Evolutionary conservation across 306 rosid species (phyloP), one percentile per base, ranked within the genome.

Genomic region (Begonia fuchsioides): DNA sequence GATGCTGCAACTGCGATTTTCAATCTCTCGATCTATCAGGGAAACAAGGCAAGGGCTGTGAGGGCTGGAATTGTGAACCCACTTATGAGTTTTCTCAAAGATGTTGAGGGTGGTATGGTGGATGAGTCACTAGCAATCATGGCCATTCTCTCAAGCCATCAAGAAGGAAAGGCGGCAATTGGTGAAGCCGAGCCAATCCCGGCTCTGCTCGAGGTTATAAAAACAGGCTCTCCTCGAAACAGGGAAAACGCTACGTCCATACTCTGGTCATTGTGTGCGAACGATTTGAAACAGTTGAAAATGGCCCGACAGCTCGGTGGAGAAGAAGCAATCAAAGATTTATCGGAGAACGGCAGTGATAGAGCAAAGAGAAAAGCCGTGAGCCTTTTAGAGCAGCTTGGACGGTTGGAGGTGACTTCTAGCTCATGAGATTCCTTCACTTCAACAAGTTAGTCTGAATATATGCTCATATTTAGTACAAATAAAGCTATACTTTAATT

Each of bases 1-100:
- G 98, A 92, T 70, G 98, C 98, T 50, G 98, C 98, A 44, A 85
- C 94, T 4, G 98, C 96, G 19, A 92, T 92, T 49, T 92, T 92
- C 56, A 85, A 82, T 58, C 94, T 92, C 39, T 85, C 81, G 4
- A 92, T 92, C 62, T 92, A 92, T 54, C 96, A 82, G 59, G 98
- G 98, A 59, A 92, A 85, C 71, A 92, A 92, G 80, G 92, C 96
- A 17, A 73, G 94, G 71, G 98, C 98, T 18, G 75, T 92, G 35
- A 85, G 73, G 72, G 96, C 96, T 0, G 98, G 98, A 10, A 92
- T 92, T 44, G 79, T 92, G 47, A 56, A 40, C 44, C 93, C 98
- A 0, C 71, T 92, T 35, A 69, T 92, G 77, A 57, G 72, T 32
- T 80, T 85, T 65, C 71, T 92, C 47, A 77, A 66, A 68, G 96